Percentiles rank a stretch among this genome's conserved stretches.
Evolutionary conservation across 345 rosid species (phyloP).

Genomic region (Syzygium jambos): DNA sequence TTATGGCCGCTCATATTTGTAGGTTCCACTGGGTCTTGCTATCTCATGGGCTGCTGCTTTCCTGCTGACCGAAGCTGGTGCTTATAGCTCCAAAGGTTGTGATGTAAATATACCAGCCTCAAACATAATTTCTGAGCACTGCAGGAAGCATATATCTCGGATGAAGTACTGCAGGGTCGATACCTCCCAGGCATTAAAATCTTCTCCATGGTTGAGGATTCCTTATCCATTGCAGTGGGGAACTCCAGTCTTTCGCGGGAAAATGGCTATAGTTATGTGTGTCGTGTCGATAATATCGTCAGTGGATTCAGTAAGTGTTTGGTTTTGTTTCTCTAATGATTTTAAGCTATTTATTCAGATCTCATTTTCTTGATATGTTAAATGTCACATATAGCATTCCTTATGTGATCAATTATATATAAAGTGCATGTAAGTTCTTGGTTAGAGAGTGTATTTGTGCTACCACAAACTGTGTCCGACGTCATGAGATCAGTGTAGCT

Average conservation of each 20-base stretch:
- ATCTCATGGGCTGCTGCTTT: constrained; percentile 89
- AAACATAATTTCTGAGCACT: constrained; percentile 69
- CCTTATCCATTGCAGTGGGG: constrained; percentile 99
- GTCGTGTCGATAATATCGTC: constrained; percentile 72
- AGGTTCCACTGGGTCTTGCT: constrained; percentile 96
- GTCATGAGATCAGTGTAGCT: neutral
- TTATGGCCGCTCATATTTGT: constrained; percentile 4
- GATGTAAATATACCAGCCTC: constrained; percentile 68
- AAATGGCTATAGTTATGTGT: constrained; percentile 91
- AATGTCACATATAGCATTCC: neutral
- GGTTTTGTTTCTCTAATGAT: neutral
- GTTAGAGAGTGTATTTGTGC: neutral
- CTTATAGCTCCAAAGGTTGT: constrained; percentile 77
- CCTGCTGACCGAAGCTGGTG: constrained; percentile 84
- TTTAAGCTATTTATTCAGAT: neutral
- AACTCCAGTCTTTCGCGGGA: constrained; percentile 82
- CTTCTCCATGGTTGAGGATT: constrained; percentile 95
- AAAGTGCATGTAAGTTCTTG: neutral
- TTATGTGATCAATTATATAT: neutral
- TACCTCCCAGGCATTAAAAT: constrained; percentile 73
- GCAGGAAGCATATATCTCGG: constrained; percentile 75
- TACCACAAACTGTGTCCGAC: neutral
- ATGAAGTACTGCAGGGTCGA: constrained; percentile 88
- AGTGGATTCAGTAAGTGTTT: constrained; percentile 72
- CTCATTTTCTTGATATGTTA: neutral